Conservation (phyloP, 2,329 filamentous ascomycete species). For the Xylariaceae sp. region DNA sequence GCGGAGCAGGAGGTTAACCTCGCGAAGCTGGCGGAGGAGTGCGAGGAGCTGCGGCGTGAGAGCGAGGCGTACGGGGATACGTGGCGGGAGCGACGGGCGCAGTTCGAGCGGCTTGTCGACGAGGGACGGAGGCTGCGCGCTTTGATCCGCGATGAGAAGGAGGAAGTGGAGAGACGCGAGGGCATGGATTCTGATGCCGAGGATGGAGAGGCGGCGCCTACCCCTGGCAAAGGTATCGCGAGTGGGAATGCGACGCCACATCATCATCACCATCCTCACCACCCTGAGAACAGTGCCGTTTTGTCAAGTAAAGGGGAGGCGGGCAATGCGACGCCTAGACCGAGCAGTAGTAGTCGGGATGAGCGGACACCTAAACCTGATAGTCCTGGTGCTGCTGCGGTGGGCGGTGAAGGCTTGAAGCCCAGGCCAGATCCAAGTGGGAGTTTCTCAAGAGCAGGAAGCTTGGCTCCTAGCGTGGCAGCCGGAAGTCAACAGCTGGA, state of each 20-base stretch:
- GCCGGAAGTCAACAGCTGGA: constrained; percentile 47
- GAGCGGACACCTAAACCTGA: constrained; percentile 41
- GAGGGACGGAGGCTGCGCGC: constrained; percentile 87
- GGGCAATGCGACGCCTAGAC: constrained; percentile 49
- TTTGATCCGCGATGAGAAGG: constrained; percentile 92
- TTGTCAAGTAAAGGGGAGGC: constrained; percentile 29
- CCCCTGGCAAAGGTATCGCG: constrained; percentile 46
- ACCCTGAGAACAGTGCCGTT: constrained; percentile 50
- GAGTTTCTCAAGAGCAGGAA: constrained; percentile 47
- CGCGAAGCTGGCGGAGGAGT: constrained; percentile 85
- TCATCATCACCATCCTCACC: background rate
- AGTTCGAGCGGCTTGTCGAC: constrained; percentile 88
- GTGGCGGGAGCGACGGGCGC: constrained; percentile 83
- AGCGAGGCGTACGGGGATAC: constrained; percentile 80
- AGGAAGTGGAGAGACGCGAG: constrained; percentile 87
- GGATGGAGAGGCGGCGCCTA: constrained; percentile 54
- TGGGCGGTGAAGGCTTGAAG: constrained; percentile 45
- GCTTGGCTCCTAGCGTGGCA: constrained; percentile 45
- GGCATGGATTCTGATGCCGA: constrained; percentile 77
- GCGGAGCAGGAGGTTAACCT: constrained; percentile 82
- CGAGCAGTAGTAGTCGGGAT: constrained; percentile 51
- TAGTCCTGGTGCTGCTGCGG: constrained; percentile 43
- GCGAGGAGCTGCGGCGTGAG: constrained; percentile 84
- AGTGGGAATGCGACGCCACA: constrained; percentile 60
- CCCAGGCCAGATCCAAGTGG: constrained; percentile 41